A percentile compares a stretch with the other conserved stretches of the same genome.
phyloP scores from a whole-genome alignment of 1,284 basidiomycete species.

The Cryptococcus jaspeensis region DNA sequence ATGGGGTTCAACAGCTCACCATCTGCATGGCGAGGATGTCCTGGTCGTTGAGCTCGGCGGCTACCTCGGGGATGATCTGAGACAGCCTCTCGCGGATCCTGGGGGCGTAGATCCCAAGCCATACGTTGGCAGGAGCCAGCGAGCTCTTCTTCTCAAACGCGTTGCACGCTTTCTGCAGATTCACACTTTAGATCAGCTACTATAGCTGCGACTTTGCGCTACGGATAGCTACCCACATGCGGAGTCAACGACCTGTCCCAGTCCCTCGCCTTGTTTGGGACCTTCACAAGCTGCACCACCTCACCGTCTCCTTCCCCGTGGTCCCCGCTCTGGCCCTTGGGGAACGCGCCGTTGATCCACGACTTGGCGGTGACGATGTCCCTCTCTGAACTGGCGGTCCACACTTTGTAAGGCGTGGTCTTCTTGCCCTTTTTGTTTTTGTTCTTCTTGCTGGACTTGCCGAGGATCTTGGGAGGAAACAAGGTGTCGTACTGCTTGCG shows the following conservation, averaged over 20 bases:
- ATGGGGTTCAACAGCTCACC: slow-evolving; percentile 27
- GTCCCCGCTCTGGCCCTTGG: slow-evolving; percentile 47
- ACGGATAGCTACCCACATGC: slow-evolving; percentile 36
- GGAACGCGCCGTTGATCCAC: slow-evolving; percentile 53
- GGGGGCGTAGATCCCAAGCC: slow-evolving; percentile 46
- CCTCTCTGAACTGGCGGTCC: slow-evolving; percentile 49
- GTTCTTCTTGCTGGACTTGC: slow-evolving; percentile 16
- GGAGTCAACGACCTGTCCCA: slow-evolving; percentile 52
- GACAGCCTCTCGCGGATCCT: slow-evolving; percentile 38
- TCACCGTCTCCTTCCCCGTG: slow-evolving; percentile 52
- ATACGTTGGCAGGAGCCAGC: slow-evolving; percentile 46
- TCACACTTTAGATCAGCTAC: background rate
- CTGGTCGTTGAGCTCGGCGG: slow-evolving; percentile 39
- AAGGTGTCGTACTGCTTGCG: slow-evolving; percentile 46
- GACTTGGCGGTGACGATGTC: slow-evolving; percentile 52
- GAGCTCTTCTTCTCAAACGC: slow-evolving; percentile 51
- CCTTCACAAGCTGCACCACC: slow-evolving; percentile 49
- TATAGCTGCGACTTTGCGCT: no score
- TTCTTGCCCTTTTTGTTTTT: slow-evolving; percentile 16
- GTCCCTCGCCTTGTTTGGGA: slow-evolving; percentile 51
- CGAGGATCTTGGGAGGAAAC: slow-evolving; percentile 39
- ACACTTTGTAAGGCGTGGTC: slow-evolving; percentile 39
- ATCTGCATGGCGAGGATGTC: slow-evolving; percentile 52
- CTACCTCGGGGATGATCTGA: slow-evolving; percentile 28
- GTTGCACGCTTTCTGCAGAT: slow-evolving; percentile 51